These are phyloP conservation scores for Dactylorhiza incarnata DNA, from an alignment of 106 monocot species.

Conservation along the genomic window DNA sequence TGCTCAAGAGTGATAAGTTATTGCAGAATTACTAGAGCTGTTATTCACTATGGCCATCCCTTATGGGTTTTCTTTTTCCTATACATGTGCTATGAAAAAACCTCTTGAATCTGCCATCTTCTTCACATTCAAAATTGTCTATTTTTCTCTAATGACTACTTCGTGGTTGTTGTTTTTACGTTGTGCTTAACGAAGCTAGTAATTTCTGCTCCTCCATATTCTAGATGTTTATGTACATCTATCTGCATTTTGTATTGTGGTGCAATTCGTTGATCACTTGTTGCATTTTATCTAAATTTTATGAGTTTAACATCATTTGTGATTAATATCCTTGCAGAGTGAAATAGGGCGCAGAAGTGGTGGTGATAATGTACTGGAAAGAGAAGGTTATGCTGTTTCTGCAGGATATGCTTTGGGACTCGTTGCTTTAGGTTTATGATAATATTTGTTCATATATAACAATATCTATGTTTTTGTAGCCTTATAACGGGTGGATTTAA, in stretches of 20 bases:
- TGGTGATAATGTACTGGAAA: conserved; percentile 97
- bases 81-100: neutral
- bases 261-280: neutral
- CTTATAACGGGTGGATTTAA: neutral
- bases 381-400: conserved; percentile 99
- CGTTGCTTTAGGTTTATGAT: conserved; percentile 70
- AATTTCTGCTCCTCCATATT: neutral
- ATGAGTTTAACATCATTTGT: neutral
- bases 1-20: neutral
- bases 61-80: neutral
- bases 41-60: neutral
- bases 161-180: neutral
- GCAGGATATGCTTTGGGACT: conserved; percentile 94
- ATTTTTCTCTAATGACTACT: too few relatives aligned
- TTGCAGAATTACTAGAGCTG: neutral
- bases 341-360: conserved; percentile 97
- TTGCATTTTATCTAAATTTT: neutral
- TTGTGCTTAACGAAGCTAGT: neutral
- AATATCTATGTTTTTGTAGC: neutral
- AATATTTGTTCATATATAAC: neutral
- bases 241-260: neutral
- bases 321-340: conserved; percentile 30
- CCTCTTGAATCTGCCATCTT: neutral
- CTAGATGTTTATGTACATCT: neutral
- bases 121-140: neutral